Percentiles rank a stretch among this genome's conserved stretches.
phyloP scores from a whole-genome alignment of 352 stramenopile species.

The Phytophthora idaei region DNA sequence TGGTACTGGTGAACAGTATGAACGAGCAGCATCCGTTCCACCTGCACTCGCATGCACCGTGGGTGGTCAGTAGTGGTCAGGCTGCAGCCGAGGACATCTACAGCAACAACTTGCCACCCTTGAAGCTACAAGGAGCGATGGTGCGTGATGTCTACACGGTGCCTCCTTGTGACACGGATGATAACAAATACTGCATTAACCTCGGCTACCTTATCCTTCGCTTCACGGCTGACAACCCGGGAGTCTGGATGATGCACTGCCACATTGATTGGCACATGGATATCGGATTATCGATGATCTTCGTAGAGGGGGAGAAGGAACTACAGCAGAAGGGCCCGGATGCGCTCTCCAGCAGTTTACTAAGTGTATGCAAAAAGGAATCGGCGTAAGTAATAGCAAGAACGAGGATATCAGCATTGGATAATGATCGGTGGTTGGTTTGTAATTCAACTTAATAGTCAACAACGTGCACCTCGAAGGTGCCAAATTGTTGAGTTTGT shows the following conservation, averaged over 20 bases:
- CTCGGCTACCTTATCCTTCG: slow-evolving; percentile 38
- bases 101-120: slow-evolving; percentile 2
- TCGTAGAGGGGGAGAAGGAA: slow-evolving; percentile 31
- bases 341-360: slow-evolving; percentile 24
- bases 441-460: no score
- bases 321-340: slow-evolving; percentile 13
- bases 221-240: slow-evolving; percentile 38
- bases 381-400: no score
- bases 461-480: no score
- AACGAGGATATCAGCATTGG: no score
- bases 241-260: slow-evolving; percentile 48
- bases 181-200: slow-evolving; percentile 17
- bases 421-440: no score
- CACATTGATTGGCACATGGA: slow-evolving; percentile 48
- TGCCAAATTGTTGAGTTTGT: no score
- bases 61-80: slow-evolving; percentile 28
- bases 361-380: slow-evolving; percentile 17
- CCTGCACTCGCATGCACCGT: slow-evolving; percentile 35
- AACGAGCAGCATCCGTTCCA: slow-evolving; percentile 48
- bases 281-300: slow-evolving; percentile 37
- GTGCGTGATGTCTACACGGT: slow-evolving; percentile 38
- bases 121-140: slow-evolving; percentile 41
- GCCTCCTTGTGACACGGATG: slow-evolving; percentile 26
- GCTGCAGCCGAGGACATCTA: slow-evolving; percentile 21
- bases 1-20: slow-evolving; percentile 38